Evolutionary conservation across 805 yeast genomes (phyloP).

Genomic region (Blastobotrys peoriensis): DNA sequence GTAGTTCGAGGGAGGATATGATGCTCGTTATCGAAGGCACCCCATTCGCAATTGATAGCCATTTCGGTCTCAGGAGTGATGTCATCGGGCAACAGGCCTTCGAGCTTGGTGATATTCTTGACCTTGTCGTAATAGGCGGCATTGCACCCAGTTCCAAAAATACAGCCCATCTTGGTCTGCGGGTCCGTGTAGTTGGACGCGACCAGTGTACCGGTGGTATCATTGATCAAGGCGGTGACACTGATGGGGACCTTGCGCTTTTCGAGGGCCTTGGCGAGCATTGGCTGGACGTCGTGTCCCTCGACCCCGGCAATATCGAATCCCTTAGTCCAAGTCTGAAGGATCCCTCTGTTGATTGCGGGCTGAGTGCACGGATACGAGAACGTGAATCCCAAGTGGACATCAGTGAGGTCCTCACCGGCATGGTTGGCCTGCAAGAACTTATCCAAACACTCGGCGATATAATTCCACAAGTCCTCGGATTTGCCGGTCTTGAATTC

Average conservation of each 20-base stretch:
- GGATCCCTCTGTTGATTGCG: slow-evolving; percentile 76
- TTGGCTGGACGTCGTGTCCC: slow-evolving; percentile 88
- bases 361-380: slow-evolving; percentile 74
- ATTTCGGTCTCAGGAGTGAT: slow-evolving; percentile 60
- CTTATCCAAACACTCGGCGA: slow-evolving; percentile 70
- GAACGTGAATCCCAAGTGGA: slow-evolving; percentile 92
- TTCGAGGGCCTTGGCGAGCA: slow-evolving; percentile 73
- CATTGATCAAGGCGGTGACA: slow-evolving; percentile 90
- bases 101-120: slow-evolving; percentile 70
- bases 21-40: slow-evolving; percentile 94
- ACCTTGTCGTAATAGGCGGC: slow-evolving; percentile 89
- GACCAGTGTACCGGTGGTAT: slow-evolving; percentile 94
- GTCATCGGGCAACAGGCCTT: slow-evolving; percentile 61
- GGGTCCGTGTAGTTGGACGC: slow-evolving; percentile 92
- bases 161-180: slow-evolving; percentile 86
- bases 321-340: slow-evolving; percentile 98
- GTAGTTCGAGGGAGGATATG: slow-evolving; percentile 78
- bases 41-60: slow-evolving; percentile 98
- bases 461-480: slow-evolving; percentile 77
- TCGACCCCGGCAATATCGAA: slow-evolving; percentile 90
- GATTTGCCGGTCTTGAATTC: slow-evolving; percentile 68
- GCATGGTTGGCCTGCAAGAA: slow-evolving; percentile 64
- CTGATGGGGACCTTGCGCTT: slow-evolving; percentile 65
- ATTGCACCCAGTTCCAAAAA: slow-evolving; percentile 96
- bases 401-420: slow-evolving; percentile 37